Evolutionary conservation across 257 asterid species (phyloP).

Genomic region (Nicotiana noctiflora): DNA sequence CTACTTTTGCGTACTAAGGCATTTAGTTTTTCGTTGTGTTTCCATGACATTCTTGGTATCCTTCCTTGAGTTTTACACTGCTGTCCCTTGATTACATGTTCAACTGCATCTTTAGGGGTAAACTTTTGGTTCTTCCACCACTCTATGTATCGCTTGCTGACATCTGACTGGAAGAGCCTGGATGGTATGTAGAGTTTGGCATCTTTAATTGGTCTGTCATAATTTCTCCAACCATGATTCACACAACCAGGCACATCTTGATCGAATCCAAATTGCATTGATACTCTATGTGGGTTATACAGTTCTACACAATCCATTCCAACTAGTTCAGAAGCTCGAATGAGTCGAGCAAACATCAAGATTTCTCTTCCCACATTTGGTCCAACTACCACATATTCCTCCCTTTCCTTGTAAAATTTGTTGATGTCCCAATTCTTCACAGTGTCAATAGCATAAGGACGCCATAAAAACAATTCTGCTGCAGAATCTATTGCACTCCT

Average conservation of each 20-base stretch:
- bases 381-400: constrained; percentile 7
- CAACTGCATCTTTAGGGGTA: background rate
- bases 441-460: constrained; percentile 19
- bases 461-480: constrained; percentile 19
- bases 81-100: background rate
- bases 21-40: background rate
- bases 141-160: constrained; percentile 14
- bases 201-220: constrained; percentile 23
- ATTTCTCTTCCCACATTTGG: constrained; percentile 9
- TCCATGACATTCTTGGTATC: background rate
- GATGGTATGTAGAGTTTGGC: constrained; percentile 23
- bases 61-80: background rate
- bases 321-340: constrained; percentile 27
- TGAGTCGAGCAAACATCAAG: constrained; percentile 14
- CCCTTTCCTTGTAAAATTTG: constrained; percentile 11
- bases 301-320: constrained; percentile 31
- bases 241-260: constrained; percentile 34
- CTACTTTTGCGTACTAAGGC: background rate
- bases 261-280: constrained; percentile 45
- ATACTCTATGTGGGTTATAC: constrained; percentile 45
- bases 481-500: background rate
- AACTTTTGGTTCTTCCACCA: constrained; percentile 26
- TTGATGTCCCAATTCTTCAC: background rate
- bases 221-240: constrained; percentile 17
- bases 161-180: constrained; percentile 16